Evolutionary conservation across 148 eudicot genomes (phyloP), one percentile per base, ranked within the genome.

Genomic region (Pouteria glomerata): DNA sequence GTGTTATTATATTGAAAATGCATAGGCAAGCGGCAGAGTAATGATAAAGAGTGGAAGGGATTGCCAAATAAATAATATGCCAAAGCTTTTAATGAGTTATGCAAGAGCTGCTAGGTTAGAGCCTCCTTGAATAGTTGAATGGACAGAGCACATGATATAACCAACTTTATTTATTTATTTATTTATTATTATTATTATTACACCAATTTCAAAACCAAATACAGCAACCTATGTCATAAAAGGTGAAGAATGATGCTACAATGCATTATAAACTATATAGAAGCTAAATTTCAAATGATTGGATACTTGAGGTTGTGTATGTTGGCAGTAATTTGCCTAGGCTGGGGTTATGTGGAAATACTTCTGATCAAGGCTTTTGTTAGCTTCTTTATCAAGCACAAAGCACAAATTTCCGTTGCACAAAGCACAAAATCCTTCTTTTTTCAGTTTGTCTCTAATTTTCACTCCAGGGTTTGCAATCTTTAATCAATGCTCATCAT

Each of bases 101-200:
- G 80, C 89, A 11, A 84, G 82, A 71, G 89, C 86, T 24, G 73
- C 89, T 62, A n/a, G n/a, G n/a, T n/a, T n/a, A n/a, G n/a, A n/a
- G n/a, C n/a, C n/a, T n/a, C n/a, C n/a, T n/a, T n/a, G n/a, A n/a
- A n/a, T n/a, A n/a, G n/a, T n/a, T n/a, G n/a, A n/a, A n/a, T n/a
- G n/a, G n/a, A n/a, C n/a, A n/a, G n/a, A n/a, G n/a, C n/a, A n/a
- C n/a, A n/a, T n/a, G n/a, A n/a, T n/a, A n/a, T n/a, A n/a, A n/a
- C n/a, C n/a, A n/a, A n/a, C n/a, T n/a, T n/a, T n/a, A n/a, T n/a
- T n/a, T n/a, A n/a, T n/a, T n/a, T n/a, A n/a, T n/a, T n/a, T n/a
- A n/a, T n/a, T n/a, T n/a, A n/a, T n/a, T n/a, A n/a, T n/a, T n/a
- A n/a, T n/a, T n/a, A n/a, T n/a, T n/a, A n/a, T n/a, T n/a, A n/a